Base-by-base conservation (phyloP, 2,329 filamentous ascomycete species). In the Penicillium hesseltinei region DNA sequence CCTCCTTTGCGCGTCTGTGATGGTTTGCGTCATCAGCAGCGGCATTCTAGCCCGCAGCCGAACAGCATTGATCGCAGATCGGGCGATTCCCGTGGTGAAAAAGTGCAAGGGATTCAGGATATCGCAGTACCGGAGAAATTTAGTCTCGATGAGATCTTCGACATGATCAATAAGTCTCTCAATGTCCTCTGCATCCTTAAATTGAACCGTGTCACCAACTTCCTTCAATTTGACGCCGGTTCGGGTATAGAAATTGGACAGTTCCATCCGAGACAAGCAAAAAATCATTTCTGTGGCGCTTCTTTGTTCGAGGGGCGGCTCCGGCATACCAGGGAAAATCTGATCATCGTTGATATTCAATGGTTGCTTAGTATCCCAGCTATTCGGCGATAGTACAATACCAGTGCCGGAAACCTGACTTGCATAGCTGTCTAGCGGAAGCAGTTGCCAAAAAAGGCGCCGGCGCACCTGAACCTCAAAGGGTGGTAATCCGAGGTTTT, bases 261-360 rank as follows among this genome's bases (percentile, higher is more conserved):
- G 40, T 47, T 73, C 68, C 9, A 61, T 67, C 17, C 66, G 57
- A 5, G 68, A 56, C 2, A 71, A 54, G 19, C 65, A 70, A 45
- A 69, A 73, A 0, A 71, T 61, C 78, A 80, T 80, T 42, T 81
- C 78, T 0, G 78, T 76, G 0, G 73, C 65, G 1, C 78, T 73
- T 7, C 68, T 62, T 19, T 73, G 71, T 47, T 77, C 76, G 4
- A 58, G 57, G 0, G 78, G 77, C 2, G 66, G 58, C 6, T 76
- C 70, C 23, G 67, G 71, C 75, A 78, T 79, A 7, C 67, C 69
- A 1, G 69, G 69, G 43, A 66, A 72, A 1, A 78, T 64, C 31
- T 77, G 73, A 52, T 70, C 72, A 43, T 70, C 66, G 25, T 70
- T 65, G 5, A 69, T 57, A 35, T 69, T 70, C 4, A 64, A 87